Conservation (phyloP, 352 stramenopile species). For the Peronospora belbahrii region DNA sequence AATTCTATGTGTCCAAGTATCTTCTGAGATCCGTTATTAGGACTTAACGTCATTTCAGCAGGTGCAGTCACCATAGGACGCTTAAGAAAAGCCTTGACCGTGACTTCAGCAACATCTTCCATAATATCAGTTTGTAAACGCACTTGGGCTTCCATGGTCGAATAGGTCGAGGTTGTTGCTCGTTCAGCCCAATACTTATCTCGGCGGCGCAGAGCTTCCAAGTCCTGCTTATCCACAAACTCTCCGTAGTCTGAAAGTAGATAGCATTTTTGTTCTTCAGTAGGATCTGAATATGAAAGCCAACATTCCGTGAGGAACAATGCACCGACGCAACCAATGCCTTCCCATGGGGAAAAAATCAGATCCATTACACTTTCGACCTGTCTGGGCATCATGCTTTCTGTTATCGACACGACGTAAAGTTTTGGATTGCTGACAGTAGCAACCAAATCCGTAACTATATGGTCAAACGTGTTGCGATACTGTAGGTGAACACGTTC, state of each 20-base stretch:
- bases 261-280: conserved; percentile 12
- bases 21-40: not conserved
- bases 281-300: conserved; percentile 8
- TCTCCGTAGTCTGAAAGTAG: conserved; percentile 35
- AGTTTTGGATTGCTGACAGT: conserved; percentile 12
- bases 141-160: conserved; percentile 17
- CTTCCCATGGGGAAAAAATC: conserved; percentile 29
- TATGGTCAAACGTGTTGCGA: conserved; percentile 37
- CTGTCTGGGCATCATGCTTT: conserved; percentile 9
- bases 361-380: conserved; percentile 22
- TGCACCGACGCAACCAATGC: conserved; percentile 17
- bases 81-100: conserved; percentile 24
- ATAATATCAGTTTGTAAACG: conserved; percentile 34
- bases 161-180: not conserved
- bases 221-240: conserved; percentile 24
- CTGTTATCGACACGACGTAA: conserved; percentile 18
- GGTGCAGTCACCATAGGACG: conserved; percentile 26
- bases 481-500: conserved; percentile 31
- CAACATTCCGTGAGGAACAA: conserved; percentile 36
- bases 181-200: conserved; percentile 22
- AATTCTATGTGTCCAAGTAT: conserved; percentile 18
- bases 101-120: conserved; percentile 22
- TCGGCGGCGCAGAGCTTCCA: conserved; percentile 28
- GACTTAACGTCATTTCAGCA: not conserved
- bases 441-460: conserved; percentile 16